Percentiles rank a stretch among this genome's conserved stretches.
phyloP scores from a whole-genome alignment of 441 rosid species.

The Erodium chrysanthum region DNA sequence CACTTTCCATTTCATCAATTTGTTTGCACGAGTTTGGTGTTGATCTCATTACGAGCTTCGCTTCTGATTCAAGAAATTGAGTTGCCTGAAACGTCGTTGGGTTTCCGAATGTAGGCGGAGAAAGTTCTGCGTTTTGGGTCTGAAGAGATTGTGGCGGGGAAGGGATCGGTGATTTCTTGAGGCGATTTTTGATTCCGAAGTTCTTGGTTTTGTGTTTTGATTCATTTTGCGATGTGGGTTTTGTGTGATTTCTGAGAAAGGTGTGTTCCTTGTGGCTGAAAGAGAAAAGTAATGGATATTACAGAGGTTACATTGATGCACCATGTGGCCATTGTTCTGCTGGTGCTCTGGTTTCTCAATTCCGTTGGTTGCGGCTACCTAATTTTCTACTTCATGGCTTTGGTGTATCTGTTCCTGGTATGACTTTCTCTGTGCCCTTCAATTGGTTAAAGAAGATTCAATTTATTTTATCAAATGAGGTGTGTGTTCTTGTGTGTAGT shows the following conservation, averaged over 20 bases:
- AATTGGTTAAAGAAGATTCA: not conserved
- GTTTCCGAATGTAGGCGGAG: no score
- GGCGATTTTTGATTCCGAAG: not conserved
- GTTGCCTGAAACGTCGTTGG: no score
- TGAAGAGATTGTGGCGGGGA: no score
- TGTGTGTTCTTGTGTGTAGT: conserved; percentile 9
- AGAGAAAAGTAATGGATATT: conserved; percentile 15
- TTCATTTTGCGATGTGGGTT: not conserved
- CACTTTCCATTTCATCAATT: no score
- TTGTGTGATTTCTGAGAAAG: not conserved
- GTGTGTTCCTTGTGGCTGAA: not conserved
- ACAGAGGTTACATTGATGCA: conserved; percentile 23
- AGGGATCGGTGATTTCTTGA: no score
- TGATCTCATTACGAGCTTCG: no score
- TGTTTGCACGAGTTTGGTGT: no score
- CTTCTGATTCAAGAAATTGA: no score
- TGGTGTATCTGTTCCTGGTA: conserved; percentile 66
- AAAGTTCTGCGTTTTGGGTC: no score
- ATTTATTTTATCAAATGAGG: not conserved
- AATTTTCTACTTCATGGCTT: conserved; percentile 16
- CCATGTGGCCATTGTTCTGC: conserved; percentile 24
- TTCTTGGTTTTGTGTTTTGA: not conserved
- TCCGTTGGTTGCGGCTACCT: conserved; percentile 15
- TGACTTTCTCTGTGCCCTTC: not conserved
- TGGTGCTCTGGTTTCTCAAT: conserved; percentile 20